A percentile compares a stretch with the other conserved stretches of the same genome.
phyloP scores from a whole-genome alignment of 352 stramenopile species.

The Globisporangium solare region DNA sequence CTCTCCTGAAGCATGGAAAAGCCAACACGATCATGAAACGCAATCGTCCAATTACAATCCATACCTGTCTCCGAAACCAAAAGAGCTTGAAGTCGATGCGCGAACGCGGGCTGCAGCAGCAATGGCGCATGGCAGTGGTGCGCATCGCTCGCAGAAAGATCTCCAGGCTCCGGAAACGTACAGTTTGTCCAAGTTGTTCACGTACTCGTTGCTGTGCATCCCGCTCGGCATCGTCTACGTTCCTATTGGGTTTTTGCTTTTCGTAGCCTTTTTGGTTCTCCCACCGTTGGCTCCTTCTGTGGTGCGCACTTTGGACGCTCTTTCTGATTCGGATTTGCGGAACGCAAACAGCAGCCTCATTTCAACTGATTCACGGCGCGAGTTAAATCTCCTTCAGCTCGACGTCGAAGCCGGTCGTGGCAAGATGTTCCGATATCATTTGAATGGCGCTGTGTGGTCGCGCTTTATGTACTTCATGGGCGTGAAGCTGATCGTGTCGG shows the following conservation, averaged over 20 bases:
- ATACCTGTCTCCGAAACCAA: conserved; percentile 55
- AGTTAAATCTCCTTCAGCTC: conserved; percentile 47
- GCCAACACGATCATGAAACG: conserved; percentile 23
- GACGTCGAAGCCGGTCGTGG: conserved; percentile 19
- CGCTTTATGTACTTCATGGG: conserved; percentile 68
- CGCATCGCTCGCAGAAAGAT: conserved; percentile 5
- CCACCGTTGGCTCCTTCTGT: conserved; percentile 45
- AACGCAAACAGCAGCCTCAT: conserved; percentile 67
- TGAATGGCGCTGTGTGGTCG: conserved; percentile 48
- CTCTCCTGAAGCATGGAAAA: conserved; percentile 6
- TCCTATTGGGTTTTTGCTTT: conserved; percentile 42
- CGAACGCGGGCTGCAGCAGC: neutral
- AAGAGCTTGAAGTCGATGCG: conserved; percentile 10
- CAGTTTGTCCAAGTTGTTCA: conserved; percentile 57
- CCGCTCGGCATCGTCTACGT: conserved; percentile 56
- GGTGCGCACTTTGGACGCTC: conserved; percentile 49
- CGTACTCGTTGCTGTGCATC: conserved; percentile 55
- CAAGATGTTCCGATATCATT: conserved; percentile 61
- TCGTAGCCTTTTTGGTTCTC: conserved; percentile 57
- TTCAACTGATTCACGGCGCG: conserved; percentile 38
- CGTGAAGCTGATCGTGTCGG: conserved; percentile 57
- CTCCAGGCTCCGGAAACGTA: conserved; percentile 21
- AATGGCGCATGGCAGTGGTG: neutral
- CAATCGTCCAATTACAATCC: conserved; percentile 34
- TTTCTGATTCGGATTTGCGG: conserved; percentile 75